These are phyloP conservation scores for Jasminum sambac DNA, from an alignment of 257 asterid genomes.

Conservation along the genomic window DNA sequence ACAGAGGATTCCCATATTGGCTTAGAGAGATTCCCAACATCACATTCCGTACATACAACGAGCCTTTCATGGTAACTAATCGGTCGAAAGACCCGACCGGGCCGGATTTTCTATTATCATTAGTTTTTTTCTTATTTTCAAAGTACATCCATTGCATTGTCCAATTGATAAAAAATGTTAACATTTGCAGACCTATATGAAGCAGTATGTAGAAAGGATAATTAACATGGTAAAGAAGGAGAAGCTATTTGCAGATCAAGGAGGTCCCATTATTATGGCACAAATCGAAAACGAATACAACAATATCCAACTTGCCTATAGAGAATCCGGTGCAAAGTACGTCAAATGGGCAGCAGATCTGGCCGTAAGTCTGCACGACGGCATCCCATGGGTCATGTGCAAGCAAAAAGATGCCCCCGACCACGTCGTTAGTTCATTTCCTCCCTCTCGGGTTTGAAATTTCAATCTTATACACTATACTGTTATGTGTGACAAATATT, in stretches of 20 bases:
- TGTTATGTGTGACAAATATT: not conserved
- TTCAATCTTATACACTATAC: not conserved
- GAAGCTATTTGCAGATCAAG: slow-evolving; percentile 86
- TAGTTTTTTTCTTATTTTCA: not conserved
- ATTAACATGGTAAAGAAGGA: slow-evolving; percentile 57
- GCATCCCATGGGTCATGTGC: slow-evolving; percentile 95
- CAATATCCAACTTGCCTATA: slow-evolving; percentile 69
- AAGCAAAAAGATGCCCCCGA: slow-evolving; percentile 85
- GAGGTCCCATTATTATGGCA: slow-evolving; percentile 95
- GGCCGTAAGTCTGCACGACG: slow-evolving; percentile 55
- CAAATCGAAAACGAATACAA: slow-evolving; percentile 96
- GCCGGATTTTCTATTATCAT: not conserved
- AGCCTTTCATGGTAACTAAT: slow-evolving; percentile 68
- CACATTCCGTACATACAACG: slow-evolving; percentile 80
- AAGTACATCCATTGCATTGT: not conserved
- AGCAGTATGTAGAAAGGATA: slow-evolving; percentile 55
- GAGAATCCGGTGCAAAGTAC: slow-evolving; percentile 58
- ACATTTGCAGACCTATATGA: slow-evolving; percentile 70
- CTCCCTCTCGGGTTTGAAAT: not conserved
- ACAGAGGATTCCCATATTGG: slow-evolving; percentile 95
- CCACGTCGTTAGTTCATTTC: slow-evolving; percentile 43
- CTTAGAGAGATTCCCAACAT: slow-evolving; percentile 65
- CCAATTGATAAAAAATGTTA: not conserved
- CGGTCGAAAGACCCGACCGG: not conserved
- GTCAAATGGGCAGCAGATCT: slow-evolving; percentile 83